These are phyloP conservation scores for Cicer judaicum DNA, from an alignment of 306 rosid genomes.

Conservation along the genomic window DNA sequence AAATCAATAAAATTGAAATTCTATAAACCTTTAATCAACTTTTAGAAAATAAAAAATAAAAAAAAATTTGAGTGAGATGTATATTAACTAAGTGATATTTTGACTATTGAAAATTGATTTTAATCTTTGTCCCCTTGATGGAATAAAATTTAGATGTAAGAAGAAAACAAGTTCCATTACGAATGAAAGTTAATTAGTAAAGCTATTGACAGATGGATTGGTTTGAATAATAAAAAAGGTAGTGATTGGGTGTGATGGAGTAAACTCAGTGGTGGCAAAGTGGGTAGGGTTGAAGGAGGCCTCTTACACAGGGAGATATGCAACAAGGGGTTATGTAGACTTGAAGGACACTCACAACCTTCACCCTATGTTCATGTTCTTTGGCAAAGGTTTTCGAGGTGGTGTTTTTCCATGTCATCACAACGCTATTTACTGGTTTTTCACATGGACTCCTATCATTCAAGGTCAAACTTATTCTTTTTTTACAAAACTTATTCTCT, in stretches of 20 bases:
- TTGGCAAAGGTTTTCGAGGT: constrained; percentile 64
- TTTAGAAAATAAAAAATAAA: too few species aligned
- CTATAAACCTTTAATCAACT: too few species aligned
- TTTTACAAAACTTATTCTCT: too few species aligned
- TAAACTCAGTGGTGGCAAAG: constrained; percentile 74
- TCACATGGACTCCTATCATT: constrained; percentile 59
- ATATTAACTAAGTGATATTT: too few species aligned
- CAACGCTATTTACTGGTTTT: constrained; percentile 60
- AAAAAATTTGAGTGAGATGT: too few species aligned
- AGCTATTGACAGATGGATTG: too few species aligned
- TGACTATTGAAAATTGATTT: too few species aligned
- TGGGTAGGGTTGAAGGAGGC: constrained; percentile 72
- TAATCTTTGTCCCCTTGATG: too few species aligned
- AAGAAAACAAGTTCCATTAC: too few species aligned
- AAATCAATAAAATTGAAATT: too few species aligned
- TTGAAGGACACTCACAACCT: constrained; percentile 43
- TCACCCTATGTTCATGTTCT: constrained; percentile 49
- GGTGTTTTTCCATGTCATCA: constrained; percentile 64
- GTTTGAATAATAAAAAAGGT: constrained; percentile 53
- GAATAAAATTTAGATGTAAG: too few species aligned
- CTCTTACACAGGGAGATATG: constrained; percentile 55
- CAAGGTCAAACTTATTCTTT: too few species aligned
- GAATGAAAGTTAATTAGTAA: not conserved
- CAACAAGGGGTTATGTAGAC: constrained; percentile 55
- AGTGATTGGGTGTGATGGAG: constrained; percentile 82